Percentiles rank a stretch among this genome's conserved stretches.
Evolutionary conservation across 768 basidiomycete species (phyloP).

Genomic region (Boletellus ananas): DNA sequence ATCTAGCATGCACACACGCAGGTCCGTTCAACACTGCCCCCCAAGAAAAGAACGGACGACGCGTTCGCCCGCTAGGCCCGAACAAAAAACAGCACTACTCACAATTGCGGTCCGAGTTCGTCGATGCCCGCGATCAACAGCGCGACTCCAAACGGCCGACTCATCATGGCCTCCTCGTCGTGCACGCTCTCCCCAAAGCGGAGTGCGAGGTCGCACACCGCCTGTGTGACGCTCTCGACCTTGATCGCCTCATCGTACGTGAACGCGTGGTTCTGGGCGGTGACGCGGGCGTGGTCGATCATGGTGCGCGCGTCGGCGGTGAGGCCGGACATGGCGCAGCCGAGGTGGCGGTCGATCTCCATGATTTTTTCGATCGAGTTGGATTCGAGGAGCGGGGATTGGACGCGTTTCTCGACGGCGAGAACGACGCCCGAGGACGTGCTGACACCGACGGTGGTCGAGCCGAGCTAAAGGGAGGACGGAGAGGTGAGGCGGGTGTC

Average conservation of each 20-base stretch:
- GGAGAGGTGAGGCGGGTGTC: constrained; percentile 6
- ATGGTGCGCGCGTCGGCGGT: constrained; percentile 98
- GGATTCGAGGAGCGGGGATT: constrained; percentile 92
- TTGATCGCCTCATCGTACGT: constrained; percentile 96
- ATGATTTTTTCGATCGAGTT: constrained; percentile 99
- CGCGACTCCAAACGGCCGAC: constrained; percentile 97
- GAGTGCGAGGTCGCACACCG: constrained; percentile 94
- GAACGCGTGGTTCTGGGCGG: constrained; percentile 92
- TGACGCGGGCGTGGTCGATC: constrained; percentile 99
- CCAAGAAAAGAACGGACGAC: too few relatives aligned
- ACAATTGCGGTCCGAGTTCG: constrained; percentile 95
- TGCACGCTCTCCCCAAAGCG: constrained; percentile 99
- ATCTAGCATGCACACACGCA: constrained; percentile 46
- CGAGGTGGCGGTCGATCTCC: constrained; percentile 97
- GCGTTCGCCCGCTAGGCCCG: too few relatives aligned
- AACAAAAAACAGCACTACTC: constrained; percentile 28
- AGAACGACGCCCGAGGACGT: constrained; percentile 90
- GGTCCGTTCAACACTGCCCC: constrained; percentile 3
- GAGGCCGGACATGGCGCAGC: constrained; percentile 96
- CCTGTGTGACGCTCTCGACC: constrained; percentile 97
- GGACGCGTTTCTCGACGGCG: constrained; percentile 97
- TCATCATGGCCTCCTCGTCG: constrained; percentile 99
- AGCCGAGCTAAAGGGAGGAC: constrained; percentile 68
- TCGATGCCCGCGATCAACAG: constrained; percentile 96
- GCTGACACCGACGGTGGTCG: constrained; percentile 93